Evolutionary conservation across 768 basidiomycete genomes (phyloP), one percentile per base, ranked within the genome.

Genomic region (Lentinula sp.): DNA sequence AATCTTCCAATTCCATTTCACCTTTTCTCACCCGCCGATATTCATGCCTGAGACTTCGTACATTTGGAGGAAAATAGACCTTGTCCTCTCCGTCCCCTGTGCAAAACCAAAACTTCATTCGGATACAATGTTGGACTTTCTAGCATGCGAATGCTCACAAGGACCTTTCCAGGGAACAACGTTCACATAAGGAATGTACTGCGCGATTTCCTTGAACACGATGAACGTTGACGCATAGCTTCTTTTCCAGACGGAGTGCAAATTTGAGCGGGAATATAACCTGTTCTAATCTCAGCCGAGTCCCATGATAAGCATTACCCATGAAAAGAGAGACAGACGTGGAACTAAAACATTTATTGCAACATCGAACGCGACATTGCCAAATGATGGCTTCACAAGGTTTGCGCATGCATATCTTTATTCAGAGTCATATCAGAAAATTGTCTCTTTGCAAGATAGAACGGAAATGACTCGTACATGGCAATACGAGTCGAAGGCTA

Each of bases 401-500:
- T 3, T 64, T 54, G 5, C 67, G 65, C 18, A 71, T 57, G 62
- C 76, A 78, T 56, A 73, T 70, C 76, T 78, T 46, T 42, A 40
- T 31, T n/a, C 45, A 32, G 57, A 21, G 16, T 56, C 16, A 61
- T 52, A 57, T 42, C 1, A 13, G 15, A 13, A 15, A 18, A 34
- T 5, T 15, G 16, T 4, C 42, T 9, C 21, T 28, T 11, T 7
- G 18, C 46, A 40, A 32, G 4, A 51, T 55, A 63, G 46, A 37
- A 39, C 15, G 40, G n/a, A 23, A 43, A 43, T 42, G 43, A 15
- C 10, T 59, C 66, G 61, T 62, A 80, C 81, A 70, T 80, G 74
- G 66, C 80, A 80, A 66, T 74, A 68, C 37, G 73, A 61, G 61
- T 75, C 74, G 59, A 83, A 82, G 9, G 71, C 73, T n/a, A 84